phyloP scores from a whole-genome alignment of 2,329 filamentous ascomycete species.

The Dactylella cylindrospora region DNA sequence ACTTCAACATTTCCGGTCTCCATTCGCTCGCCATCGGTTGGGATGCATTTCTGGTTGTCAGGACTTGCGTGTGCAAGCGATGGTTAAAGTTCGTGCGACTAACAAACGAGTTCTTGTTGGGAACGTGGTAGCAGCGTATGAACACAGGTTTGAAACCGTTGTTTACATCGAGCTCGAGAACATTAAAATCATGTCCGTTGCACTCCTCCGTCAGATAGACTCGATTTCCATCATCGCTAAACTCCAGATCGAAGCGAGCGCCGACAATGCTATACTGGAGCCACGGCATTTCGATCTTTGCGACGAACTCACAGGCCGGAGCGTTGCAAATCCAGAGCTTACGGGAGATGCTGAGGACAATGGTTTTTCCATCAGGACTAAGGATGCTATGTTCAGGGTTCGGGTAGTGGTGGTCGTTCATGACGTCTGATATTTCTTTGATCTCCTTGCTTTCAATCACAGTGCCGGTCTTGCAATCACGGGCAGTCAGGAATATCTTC shows the following conservation, averaged over 20 bases:
- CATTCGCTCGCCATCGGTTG: slow-evolving; percentile 33
- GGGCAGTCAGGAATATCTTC: slow-evolving; percentile 21
- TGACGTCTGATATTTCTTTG: slow-evolving; percentile 6
- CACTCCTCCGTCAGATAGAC: slow-evolving; percentile 34
- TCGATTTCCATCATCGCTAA: slow-evolving; percentile 26
- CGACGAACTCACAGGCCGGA: slow-evolving; percentile 12
- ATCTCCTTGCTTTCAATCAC: slow-evolving; percentile 6
- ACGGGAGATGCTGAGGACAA: slow-evolving; percentile 13
- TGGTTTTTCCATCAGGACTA: slow-evolving; percentile 26
- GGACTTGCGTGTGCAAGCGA: slow-evolving; percentile 18
- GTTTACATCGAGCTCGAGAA: slow-evolving; percentile 23
- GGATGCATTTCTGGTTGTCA: slow-evolving; percentile 14
- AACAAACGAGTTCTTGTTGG: slow-evolving; percentile 21
- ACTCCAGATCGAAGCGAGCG: slow-evolving; percentile 21
- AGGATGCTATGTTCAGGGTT: slow-evolving; percentile 28
- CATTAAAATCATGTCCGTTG: slow-evolving; percentile 33
- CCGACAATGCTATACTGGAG: slow-evolving; percentile 17
- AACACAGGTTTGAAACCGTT: slow-evolving; percentile 25
- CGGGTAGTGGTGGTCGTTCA: slow-evolving; percentile 7
- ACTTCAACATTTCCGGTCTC: slow-evolving; percentile 32
- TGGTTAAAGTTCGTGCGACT: slow-evolving; percentile 37
- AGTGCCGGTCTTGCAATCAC: slow-evolving; percentile 19
- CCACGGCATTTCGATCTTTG: slow-evolving; percentile 32
- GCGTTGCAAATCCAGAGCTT: slow-evolving; percentile 22
- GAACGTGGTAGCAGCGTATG: slow-evolving; percentile 32